Evolutionary conservation across 2,329 filamentous ascomycete genomes (phyloP), one percentile per base, ranked within the genome.

Genomic region (Phialemoniopsis sp.): DNA sequence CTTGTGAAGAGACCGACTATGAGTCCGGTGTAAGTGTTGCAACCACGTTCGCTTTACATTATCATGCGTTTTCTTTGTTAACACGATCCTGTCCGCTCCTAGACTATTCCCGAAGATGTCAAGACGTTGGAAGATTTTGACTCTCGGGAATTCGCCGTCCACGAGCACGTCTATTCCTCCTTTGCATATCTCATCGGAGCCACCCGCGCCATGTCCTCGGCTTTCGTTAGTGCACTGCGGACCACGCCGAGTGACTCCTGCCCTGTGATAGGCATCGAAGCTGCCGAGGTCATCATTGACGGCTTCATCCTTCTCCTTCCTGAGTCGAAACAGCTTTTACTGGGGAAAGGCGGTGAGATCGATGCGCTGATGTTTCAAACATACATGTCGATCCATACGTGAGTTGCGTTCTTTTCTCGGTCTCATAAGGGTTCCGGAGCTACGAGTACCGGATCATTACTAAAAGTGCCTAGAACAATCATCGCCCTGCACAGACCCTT

Each of bases 101-200:
- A n/a, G n/a, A n/a, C n/a, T n/a, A n/a, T n/a, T n/a, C n/a, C n/a
- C n/a, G n/a, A n/a, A n/a, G n/a, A n/a, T n/a, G n/a, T 72, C 6
- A 63, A 60, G 5, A 77, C 73, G 2, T 60, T 84, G n/a, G 62
- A 72, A 19, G 72, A 82, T 16, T 85, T 82, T 47, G 77, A 84
- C 41, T 68, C 68, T 13, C 68, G 80, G 19, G 72, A 81, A 28
- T 84, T 86, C 43, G 64, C 68, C 2, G 65, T 74, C 13, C 71
- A 78, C 9, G 62, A 69, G 8, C 58, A 67, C 66, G 3, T 87
- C 82, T n/a, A n/a, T 53, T 84, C 81, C 0, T 85, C 82, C 1
- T 83, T 77, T 50, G 72, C 77, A 18, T 85, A 85, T 50, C 72
- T 81, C 3, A 78, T 87, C 34, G 82, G 85, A 42, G 78, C 80